Conservation (phyloP, 1,284 basidiomycete genomes). For the Anthracocystis setariae region DNA sequence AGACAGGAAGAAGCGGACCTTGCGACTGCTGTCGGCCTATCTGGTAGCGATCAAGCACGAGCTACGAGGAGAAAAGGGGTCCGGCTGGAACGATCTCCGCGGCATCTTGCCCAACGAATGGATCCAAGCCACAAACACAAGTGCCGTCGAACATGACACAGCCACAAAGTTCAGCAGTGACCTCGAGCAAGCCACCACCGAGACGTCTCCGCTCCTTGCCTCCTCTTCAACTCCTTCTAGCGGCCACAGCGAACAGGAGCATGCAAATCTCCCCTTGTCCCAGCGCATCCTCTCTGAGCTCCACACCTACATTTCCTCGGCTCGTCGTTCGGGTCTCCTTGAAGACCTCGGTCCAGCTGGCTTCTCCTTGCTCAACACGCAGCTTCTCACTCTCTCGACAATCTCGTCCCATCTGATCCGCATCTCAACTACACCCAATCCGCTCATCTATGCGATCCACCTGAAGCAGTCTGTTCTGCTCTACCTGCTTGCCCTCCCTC, state of each 20-base stretch:
- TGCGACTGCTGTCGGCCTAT: conserved; percentile 78
- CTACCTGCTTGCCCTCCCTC: conserved; percentile 32
- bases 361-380: conserved; percentile 33
- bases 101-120: conserved; percentile 32
- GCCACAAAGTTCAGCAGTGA: conserved; percentile 1
- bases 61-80: conserved; percentile 72
- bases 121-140: neutral
- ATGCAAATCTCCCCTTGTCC: conserved; percentile 6
- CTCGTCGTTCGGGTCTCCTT: conserved; percentile 32
- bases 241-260: neutral
- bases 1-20: conserved; percentile 76
- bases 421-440: conserved; percentile 58
- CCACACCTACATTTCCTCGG: conserved; percentile 32
- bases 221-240: neutral
- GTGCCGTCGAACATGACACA: neutral
- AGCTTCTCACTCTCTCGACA: conserved; percentile 76
- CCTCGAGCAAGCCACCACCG: conserved; percentile 4
- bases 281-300: conserved; percentile 40
- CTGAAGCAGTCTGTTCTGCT: conserved; percentile 81
- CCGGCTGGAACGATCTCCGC: conserved; percentile 18
- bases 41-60: conserved; percentile 80
- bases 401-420: conserved; percentile 86
- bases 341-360: conserved; percentile 48
- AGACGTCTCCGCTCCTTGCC: conserved; percentile 12
- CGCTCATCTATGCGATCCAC: conserved; percentile 77